These are phyloP conservation scores for Maudiozyma turicensis DNA, from an alignment of 805 yeast species.

Conservation along the genomic window DNA sequence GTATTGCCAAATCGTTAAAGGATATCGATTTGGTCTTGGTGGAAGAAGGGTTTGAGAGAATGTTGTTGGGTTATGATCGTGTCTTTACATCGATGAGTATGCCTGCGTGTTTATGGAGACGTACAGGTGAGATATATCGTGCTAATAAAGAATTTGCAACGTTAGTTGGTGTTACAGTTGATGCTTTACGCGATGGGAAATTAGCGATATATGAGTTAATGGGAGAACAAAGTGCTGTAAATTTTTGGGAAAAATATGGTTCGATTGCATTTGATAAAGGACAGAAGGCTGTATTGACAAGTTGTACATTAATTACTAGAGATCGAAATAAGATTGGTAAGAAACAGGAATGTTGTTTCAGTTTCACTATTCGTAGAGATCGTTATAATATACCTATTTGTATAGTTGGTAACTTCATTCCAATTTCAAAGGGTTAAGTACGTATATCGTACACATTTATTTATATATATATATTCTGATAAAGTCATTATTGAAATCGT, in stretches of 20 bases:
- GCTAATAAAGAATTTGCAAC: conserved; percentile 96
- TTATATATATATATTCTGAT: no score
- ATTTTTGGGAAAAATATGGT: conserved; percentile 96
- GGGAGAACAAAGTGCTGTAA: conserved; percentile 94
- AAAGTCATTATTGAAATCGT: no score
- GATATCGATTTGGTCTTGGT: conserved; percentile 87
- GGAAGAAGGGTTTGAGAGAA: conserved; percentile 88
- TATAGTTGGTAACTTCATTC: conserved; percentile 91
- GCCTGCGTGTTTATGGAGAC: conserved; percentile 94
- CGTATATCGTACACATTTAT: not conserved
- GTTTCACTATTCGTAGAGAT: conserved; percentile 88
- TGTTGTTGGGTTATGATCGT: conserved; percentile 86
- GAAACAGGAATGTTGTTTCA: conserved; percentile 73
- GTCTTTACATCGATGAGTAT: conserved; percentile 96
- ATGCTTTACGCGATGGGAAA: conserved; percentile 85
- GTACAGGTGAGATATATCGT: conserved; percentile 91
- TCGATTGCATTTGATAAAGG: conserved; percentile 93
- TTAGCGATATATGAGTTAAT: conserved; percentile 85
- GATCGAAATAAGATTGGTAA: conserved; percentile 60
- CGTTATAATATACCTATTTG: conserved; percentile 92
- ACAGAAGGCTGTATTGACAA: conserved; percentile 87
- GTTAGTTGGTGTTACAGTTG: conserved; percentile 79
- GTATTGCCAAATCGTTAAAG: conserved; percentile 79
- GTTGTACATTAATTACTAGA: conserved; percentile 75
- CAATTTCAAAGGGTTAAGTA: conserved; percentile 25